These are phyloP conservation scores for Aspergillus carbonarius DNA, from an alignment of 2,329 filamentous ascomycete species.

Conservation along the genomic window DNA sequence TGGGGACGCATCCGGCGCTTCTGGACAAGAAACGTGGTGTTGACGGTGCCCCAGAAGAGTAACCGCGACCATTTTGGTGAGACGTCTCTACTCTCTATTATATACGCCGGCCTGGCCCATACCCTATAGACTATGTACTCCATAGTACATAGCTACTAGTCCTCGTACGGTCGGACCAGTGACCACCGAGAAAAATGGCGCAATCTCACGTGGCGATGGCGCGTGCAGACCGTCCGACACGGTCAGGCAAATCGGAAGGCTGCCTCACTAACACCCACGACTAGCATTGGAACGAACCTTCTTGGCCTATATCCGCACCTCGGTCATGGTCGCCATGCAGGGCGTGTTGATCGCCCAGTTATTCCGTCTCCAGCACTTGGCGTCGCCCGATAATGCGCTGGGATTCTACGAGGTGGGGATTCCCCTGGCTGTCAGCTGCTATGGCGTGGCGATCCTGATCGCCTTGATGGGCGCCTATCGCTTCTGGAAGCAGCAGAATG, in stretches of 20 bases:
- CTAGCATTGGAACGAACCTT: slow-evolving; percentile 73
- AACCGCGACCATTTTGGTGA: slow-evolving; percentile 46
- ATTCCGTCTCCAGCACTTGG: slow-evolving; percentile 55
- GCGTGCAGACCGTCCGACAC: not conserved
- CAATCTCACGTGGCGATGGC: slow-evolving; percentile 5
- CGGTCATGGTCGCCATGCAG: slow-evolving; percentile 65
- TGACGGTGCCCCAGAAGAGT: slow-evolving; percentile 41
- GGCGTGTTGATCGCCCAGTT: slow-evolving; percentile 67
- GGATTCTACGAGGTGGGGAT: slow-evolving; percentile 62
- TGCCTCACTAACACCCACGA: not conserved
- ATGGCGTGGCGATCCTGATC: slow-evolving; percentile 54
- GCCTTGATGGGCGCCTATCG: slow-evolving; percentile 56
- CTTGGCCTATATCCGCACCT: slow-evolving; percentile 70
- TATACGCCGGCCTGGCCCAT: not conserved
- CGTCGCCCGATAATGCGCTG: slow-evolving; percentile 38
- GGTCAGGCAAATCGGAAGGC: not conserved
- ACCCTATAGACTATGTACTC: not conserved
- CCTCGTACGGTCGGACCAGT: not conserved
- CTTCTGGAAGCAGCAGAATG: slow-evolving; percentile 62
- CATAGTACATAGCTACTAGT: too few species aligned
- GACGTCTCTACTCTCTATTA: slow-evolving; percentile 8
- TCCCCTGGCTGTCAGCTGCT: slow-evolving; percentile 52
- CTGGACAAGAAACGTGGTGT: slow-evolving; percentile 66
- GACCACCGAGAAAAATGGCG: not conserved
- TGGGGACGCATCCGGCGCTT: slow-evolving; percentile 69